These are phyloP conservation scores for Candida nonsorbophila DNA, from an alignment of 805 yeast species.

Conservation along the genomic window DNA sequence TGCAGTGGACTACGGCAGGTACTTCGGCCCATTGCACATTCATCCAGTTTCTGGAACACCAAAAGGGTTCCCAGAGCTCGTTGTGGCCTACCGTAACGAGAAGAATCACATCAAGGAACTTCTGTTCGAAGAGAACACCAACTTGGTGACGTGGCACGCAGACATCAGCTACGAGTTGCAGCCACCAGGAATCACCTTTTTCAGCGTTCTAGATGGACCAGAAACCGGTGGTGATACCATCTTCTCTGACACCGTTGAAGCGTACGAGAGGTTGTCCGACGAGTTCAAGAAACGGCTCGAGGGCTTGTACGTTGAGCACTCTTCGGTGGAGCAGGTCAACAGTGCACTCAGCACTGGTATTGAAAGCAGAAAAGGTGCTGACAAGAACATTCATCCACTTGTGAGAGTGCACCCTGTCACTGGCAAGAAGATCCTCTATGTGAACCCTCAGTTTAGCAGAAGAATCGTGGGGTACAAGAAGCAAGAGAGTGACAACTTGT, in stretches of 20 bases:
- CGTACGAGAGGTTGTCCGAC: slow-evolving; percentile 67
- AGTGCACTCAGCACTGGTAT: slow-evolving; percentile 57
- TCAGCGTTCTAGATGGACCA: slow-evolving; percentile 54
- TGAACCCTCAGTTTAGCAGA: slow-evolving; percentile 59
- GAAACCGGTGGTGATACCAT: slow-evolving; percentile 76
- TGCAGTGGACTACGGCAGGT: slow-evolving; percentile 49
- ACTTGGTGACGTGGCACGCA: slow-evolving; percentile 57
- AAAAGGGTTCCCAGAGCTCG: slow-evolving; percentile 56
- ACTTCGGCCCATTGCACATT: slow-evolving; percentile 67
- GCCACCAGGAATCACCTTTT: slow-evolving; percentile 68
- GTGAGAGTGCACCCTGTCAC: slow-evolving; percentile 72
- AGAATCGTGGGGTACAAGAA: slow-evolving; percentile 66
- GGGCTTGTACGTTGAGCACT: slow-evolving; percentile 63
- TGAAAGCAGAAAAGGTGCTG: slow-evolving; percentile 62
- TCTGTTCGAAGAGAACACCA: slow-evolving; percentile 27
- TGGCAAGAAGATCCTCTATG: slow-evolving; percentile 51
- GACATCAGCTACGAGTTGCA: slow-evolving; percentile 72
- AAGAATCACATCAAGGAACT: slow-evolving; percentile 31
- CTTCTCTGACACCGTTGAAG: slow-evolving; percentile 67
- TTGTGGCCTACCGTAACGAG: slow-evolving; percentile 52
- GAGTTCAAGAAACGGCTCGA: slow-evolving; percentile 52
- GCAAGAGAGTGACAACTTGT: slow-evolving; percentile 61
- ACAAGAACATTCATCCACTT: slow-evolving; percentile 62
- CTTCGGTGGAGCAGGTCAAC: slow-evolving; percentile 65
- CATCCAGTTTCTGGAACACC: slow-evolving; percentile 77